These are phyloP conservation scores for Thermochaetoides thermophila DNA, from an alignment of 495 filamentous ascomycete genomes.

Conservation along the genomic window DNA sequence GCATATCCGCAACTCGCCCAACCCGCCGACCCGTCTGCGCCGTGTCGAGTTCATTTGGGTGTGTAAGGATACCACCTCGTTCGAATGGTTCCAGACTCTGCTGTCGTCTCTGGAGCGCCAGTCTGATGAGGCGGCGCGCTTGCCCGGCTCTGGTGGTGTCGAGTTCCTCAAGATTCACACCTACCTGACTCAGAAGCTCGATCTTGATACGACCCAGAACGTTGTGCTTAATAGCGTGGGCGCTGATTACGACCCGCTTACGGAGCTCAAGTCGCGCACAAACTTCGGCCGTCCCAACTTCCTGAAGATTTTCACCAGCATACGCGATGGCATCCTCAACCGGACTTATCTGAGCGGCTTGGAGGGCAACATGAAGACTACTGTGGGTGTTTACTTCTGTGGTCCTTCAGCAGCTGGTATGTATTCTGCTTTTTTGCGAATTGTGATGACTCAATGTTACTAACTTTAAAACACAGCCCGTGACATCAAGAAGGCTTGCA, in stretches of 20 bases:
- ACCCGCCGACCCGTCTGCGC: slow-evolving; percentile 73
- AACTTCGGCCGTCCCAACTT: slow-evolving; percentile 97
- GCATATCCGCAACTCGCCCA: slow-evolving; percentile 75
- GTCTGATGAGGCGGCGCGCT: slow-evolving; percentile 47
- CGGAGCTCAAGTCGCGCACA: slow-evolving; percentile 74
- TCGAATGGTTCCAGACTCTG: slow-evolving; percentile 97
- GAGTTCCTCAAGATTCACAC: slow-evolving; percentile 98
- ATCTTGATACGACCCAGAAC: slow-evolving; percentile 83
- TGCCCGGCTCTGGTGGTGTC: slow-evolving; percentile 44
- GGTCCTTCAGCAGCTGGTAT: slow-evolving; percentile 42
- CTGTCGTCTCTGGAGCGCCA: slow-evolving; percentile 86
- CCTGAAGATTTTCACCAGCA: slow-evolving; percentile 58
- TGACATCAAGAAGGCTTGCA: slow-evolving; percentile 72
- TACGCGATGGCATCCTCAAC: slow-evolving; percentile 77
- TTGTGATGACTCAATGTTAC: slow-evolving; percentile 5
- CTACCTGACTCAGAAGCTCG: slow-evolving; percentile 87
- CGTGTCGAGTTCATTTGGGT: slow-evolving; percentile 99
- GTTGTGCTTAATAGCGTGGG: slow-evolving; percentile 95
- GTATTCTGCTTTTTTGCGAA: slow-evolving; percentile 5
- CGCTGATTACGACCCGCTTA: slow-evolving; percentile 72
- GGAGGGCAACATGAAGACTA: slow-evolving; percentile 55
- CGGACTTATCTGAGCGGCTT: slow-evolving; percentile 73
- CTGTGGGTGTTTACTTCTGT: slow-evolving; percentile 97
- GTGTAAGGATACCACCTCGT: slow-evolving; percentile 88
- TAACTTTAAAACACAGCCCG: slow-evolving; percentile 51